Base-by-base conservation (phyloP, 148 eudicot genomes). In the Chenopodium formosanum region DNA sequence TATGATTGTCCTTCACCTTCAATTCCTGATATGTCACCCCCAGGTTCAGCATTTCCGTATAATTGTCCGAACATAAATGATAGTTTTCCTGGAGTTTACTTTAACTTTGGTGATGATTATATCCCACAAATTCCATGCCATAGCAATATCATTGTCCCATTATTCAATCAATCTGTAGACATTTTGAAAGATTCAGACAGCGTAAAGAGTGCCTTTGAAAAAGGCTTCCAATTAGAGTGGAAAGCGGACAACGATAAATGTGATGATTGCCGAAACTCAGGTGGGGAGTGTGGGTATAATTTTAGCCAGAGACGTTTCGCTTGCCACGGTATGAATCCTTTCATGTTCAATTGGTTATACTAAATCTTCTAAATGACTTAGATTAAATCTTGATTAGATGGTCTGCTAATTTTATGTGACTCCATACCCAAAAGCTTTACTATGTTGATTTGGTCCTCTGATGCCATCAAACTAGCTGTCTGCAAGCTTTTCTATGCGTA, bases 271-370 rank as follows among this genome's bases (percentile, higher is more conserved):
- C 76, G 11, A 3, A 56, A 82, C 86, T 32, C 0, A 4, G 86
- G 89, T 9, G 94, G 93, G 31, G 58, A 74, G 76, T 93, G 97
- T 70, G 97, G 94, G 58, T 84, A 73, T 32, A n/a, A 86, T 60
- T 62, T 78, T 27, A 71, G 22, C 48, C 9, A 80, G 4, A 25
- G 3, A n/a, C n/a, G n/a, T n/a, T n/a, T n/a, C n/a, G n/a, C n/a
- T n/a, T n/a, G n/a, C n/a, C n/a, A n/a, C 32, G 1, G 44, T 52
- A 23, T 63, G 78, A n/a, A 22, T 79, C 44, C 69, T 70, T 56
- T 79, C 6, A 1, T 50, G 5, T 44, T 19, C 14, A n/a, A 40
- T 66, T 78, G n/a, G 37, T 78, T 8, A 66, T 40, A 2, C 23
- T 64, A 27, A 13, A 40, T 17, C 23, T 78, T 66, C 19, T 66